Percentiles rank a stretch among this genome's conserved stretches.
These are phyloP conservation scores for Termitomyces titanicus DNA, from an alignment of 768 basidiomycete species.

Conservation along the genomic window DNA sequence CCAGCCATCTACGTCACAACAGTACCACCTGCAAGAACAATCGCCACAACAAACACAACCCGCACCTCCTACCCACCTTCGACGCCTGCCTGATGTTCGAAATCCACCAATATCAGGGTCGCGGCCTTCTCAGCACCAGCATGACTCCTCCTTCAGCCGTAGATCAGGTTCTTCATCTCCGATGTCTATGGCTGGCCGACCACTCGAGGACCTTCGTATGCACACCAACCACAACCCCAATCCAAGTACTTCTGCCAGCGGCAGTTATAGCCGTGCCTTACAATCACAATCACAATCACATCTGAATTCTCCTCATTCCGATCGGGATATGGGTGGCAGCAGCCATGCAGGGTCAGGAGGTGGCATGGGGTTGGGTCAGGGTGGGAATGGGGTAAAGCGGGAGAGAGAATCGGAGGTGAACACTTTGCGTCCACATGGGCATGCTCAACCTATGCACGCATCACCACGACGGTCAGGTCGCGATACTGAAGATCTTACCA, in stretches of 20 bases:
- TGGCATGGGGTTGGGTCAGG: constrained; percentile 18
- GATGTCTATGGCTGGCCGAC: constrained; percentile 27
- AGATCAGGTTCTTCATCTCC: constrained; percentile 26
- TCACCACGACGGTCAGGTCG: constrained; percentile 9
- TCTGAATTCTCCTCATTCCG: constrained; percentile 9
- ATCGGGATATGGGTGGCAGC: constrained; percentile 17
- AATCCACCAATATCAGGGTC: constrained; percentile 21
- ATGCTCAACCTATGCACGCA: neutral
- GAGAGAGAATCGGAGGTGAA: constrained; percentile 20
- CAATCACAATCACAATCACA: constrained; percentile 3
- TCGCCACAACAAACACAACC: constrained; percentile 19
- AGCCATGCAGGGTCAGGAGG: constrained; percentile 18
- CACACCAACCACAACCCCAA: constrained; percentile 19
- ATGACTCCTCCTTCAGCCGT: constrained; percentile 21
- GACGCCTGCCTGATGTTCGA: constrained; percentile 31
- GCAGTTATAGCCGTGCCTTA: constrained; percentile 4
- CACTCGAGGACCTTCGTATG: constrained; percentile 32
- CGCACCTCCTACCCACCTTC: constrained; percentile 13
- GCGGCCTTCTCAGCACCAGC: constrained; percentile 27
- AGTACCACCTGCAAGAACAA: constrained; percentile 14
- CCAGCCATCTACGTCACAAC: constrained; percentile 5
- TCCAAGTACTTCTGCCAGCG: neutral
- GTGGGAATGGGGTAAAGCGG: constrained; percentile 21
- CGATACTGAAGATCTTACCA: constrained; percentile 12
- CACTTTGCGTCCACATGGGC: neutral